Evolutionary conservation across 2,329 filamentous ascomycete genomes (phyloP).

Genomic region (Penicillium paneum): DNA sequence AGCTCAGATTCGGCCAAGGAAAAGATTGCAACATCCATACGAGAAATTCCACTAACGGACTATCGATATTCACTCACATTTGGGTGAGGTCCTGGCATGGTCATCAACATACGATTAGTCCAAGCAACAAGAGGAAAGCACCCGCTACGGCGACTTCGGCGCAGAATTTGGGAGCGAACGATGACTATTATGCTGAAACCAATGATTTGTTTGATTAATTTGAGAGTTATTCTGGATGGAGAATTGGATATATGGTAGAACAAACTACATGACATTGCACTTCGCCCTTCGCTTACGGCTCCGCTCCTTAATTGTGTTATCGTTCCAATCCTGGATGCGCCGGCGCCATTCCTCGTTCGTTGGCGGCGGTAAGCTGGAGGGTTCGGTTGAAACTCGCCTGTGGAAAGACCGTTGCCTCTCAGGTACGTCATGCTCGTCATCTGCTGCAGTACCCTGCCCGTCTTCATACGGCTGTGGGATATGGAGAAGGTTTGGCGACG

Average conservation of each 20-base stretch:
- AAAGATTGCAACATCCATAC: too few relatives aligned
- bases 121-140: too few relatives aligned
- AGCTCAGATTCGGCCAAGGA: too few relatives aligned
- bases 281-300: slow-evolving; percentile 33
- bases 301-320: slow-evolving; percentile 37
- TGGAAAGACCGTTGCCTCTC: slow-evolving; percentile 22
- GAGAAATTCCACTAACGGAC: too few relatives aligned
- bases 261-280: slow-evolving; percentile 39
- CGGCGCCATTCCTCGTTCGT: slow-evolving; percentile 37
- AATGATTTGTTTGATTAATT: not conserved
- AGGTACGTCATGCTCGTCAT: slow-evolving; percentile 21
- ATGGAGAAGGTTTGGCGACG: slow-evolving; percentile 34
- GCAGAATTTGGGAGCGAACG: too few relatives aligned
- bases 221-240: not conserved
- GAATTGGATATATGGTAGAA: not conserved
- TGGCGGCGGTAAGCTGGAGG: slow-evolving; percentile 28
- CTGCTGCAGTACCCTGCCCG: slow-evolving; percentile 17
- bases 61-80: too few relatives aligned
- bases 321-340: slow-evolving; percentile 41
- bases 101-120: too few relatives aligned
- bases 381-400: slow-evolving; percentile 35
- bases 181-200: not conserved
- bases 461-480: slow-evolving; percentile 21
- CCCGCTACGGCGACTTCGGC: too few relatives aligned
- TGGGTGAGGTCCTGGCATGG: too few relatives aligned